Evolutionary conservation across 1,139 yeast species (phyloP).

Genomic region (Torulaspora pretoriensis): DNA sequence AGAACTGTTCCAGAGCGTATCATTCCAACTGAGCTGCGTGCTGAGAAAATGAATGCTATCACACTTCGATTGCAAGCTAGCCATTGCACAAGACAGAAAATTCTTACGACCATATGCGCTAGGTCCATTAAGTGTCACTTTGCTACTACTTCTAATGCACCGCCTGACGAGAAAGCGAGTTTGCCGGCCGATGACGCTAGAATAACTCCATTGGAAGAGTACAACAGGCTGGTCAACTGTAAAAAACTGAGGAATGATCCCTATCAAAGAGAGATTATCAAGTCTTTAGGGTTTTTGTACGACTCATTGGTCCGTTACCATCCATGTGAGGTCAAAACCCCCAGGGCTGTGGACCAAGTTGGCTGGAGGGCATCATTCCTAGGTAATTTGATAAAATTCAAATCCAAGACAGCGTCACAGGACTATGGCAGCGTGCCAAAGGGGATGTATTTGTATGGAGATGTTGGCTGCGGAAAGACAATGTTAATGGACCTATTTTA

Average conservation of each 20-base stretch:
- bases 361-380: slow-evolving; percentile 44
- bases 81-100: neutral
- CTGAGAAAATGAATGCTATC: neutral
- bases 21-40: neutral
- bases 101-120: neutral
- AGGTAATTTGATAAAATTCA: slow-evolving; percentile 21
- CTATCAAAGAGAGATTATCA: slow-evolving; percentile 58
- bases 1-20: neutral
- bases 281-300: slow-evolving; percentile 52
- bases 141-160: neutral
- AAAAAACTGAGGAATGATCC: slow-evolving; percentile 60
- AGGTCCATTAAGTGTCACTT: neutral
- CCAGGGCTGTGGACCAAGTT: slow-evolving; percentile 45
- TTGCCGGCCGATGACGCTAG: slow-evolving; percentile 1
- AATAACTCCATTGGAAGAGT: slow-evolving; percentile 53
- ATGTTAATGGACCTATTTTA: slow-evolving; percentile 97
- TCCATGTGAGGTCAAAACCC: slow-evolving; percentile 54
- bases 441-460: slow-evolving; percentile 92
- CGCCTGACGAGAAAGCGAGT: neutral
- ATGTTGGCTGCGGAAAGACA: slow-evolving; percentile 97
- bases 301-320: slow-evolving; percentile 43
- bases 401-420: neutral
- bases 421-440: slow-evolving; percentile 44
- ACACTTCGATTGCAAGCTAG: neutral
- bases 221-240: slow-evolving; percentile 50